Evolutionary conservation across 495 filamentous ascomycete genomes (phyloP), one percentile per base, ranked within the genome.

Genomic region (Xylaria sp.): DNA sequence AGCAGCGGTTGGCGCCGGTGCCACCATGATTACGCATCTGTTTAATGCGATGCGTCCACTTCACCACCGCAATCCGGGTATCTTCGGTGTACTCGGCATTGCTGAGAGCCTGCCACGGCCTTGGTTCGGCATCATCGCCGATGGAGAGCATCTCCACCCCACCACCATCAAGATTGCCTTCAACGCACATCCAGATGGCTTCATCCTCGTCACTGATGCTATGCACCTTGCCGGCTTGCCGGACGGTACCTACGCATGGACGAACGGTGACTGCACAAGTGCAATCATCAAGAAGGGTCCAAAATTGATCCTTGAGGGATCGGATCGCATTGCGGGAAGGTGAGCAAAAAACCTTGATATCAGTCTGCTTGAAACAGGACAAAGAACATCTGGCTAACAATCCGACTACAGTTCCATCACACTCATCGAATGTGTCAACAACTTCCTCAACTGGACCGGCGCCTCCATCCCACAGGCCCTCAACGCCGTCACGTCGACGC

Each of bases 11-110:
- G 77, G 81, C n/a, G 80, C 86, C 26, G 93, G 93, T 53, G 92
- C 91, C 2, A 93, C 85, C 37, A 95, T 93, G 92, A 88, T 97
- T 43, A 97, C 93, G 1, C 93, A 97, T 75, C 85, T 97, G 2
- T 97, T 96, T 85, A 97, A 97, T 76, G 93, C 93, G 19, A 97
- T 97, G 93, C 87, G 89, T 6, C 92, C 92, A 19, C 88, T 95
- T 9, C 92, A 93, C 77, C 93, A 95, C 83, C 90, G 93, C 46
- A 91, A 94, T 78, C 93, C 93, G 0, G 93, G 93, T 52, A 87
- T 95, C 73, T 94, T 95, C 76, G 93, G 93, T 26, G 84, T 94
- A 0, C 80, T 97, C 0, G 89, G 88, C 21, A 71, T 74, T 7
- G 79, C 85, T 9, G 83, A 85, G 44, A 78, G 76, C 44, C 71